These are phyloP conservation scores for Fusarium bulbicola DNA, from an alignment of 2,329 filamentous ascomycete species.

Conservation along the genomic window DNA sequence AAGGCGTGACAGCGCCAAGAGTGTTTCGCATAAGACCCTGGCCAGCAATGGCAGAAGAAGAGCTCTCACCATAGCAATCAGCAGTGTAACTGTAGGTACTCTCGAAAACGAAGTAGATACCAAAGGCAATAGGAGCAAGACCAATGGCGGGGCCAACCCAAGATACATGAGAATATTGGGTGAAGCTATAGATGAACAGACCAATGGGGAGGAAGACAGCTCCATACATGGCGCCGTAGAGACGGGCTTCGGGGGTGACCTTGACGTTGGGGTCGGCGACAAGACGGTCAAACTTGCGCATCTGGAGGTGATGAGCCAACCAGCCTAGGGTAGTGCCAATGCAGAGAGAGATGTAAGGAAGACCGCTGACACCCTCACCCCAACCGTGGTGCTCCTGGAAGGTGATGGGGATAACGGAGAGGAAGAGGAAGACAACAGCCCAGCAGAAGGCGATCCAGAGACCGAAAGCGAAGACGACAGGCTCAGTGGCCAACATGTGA, in stretches of 20 bases:
- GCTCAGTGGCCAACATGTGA: constrained; percentile 37
- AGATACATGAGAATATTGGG: constrained; percentile 27
- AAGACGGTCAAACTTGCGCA: constrained; percentile 36
- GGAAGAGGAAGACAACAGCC: constrained; percentile 39
- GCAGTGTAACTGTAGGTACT: constrained; percentile 37
- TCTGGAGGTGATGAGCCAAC: constrained; percentile 33
- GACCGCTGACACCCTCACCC: constrained; percentile 28
- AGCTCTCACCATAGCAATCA: constrained; percentile 35
- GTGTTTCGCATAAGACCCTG: constrained; percentile 37
- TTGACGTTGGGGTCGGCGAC: constrained; percentile 28
- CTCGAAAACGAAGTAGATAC: constrained; percentile 36
- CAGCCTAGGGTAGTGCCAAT: constrained; percentile 34
- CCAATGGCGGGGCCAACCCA: constrained; percentile 32
- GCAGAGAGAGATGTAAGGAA: constrained; percentile 33
- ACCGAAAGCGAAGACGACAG: constrained; percentile 38
- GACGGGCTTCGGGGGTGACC: constrained; percentile 34
- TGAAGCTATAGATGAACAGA: constrained; percentile 37
- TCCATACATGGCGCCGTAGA: constrained; percentile 36
- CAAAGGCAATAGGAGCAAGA: constrained; percentile 34
- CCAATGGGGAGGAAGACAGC: constrained; percentile 35
- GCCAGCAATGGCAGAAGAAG: constrained; percentile 33
- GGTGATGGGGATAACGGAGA: constrained; percentile 35
- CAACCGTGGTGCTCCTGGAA: constrained; percentile 34
- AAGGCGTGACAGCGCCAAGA: constrained; percentile 31
- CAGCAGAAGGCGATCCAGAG: constrained; percentile 40